phyloP scores from a whole-genome alignment of 1,139 yeast genomes.

The Protomyces lactucae-debilis region DNA sequence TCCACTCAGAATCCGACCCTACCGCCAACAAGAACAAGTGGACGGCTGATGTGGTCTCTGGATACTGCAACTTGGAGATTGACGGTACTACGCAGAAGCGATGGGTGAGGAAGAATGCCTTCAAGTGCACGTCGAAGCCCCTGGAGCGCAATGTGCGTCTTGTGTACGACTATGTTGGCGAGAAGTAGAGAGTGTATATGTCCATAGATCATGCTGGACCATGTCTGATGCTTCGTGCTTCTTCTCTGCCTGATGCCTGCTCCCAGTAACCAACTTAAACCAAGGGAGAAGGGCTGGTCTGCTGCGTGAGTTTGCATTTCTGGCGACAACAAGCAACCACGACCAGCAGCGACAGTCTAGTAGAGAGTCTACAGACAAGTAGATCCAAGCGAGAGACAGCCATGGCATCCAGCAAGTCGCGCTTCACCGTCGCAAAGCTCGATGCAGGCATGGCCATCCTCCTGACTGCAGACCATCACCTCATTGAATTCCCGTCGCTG shows the following conservation, averaged over 20 bases:
- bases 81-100: slow-evolving; percentile 19
- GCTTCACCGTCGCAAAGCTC: slow-evolving; percentile 82
- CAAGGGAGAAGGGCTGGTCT: not conserved
- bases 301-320: not conserved
- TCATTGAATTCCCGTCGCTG: slow-evolving; percentile 93
- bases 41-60: slow-evolving; percentile 13
- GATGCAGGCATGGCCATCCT: slow-evolving; percentile 91
- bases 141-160: slow-evolving; percentile 6
- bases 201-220: too few relatives aligned
- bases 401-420: slow-evolving; percentile 18
- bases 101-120: slow-evolving; percentile 6
- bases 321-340: too few relatives aligned
- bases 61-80: slow-evolving; percentile 13
- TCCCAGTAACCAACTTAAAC: too few relatives aligned
- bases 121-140: not conserved
- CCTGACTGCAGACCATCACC: slow-evolving; percentile 86
- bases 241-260: too few relatives aligned
- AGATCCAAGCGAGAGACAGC: not conserved
- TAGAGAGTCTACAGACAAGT: too few relatives aligned
- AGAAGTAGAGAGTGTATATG: not conserved
- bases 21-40: slow-evolving; percentile 20
- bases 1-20: slow-evolving; percentile 19
- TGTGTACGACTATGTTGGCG: slow-evolving; percentile 20
- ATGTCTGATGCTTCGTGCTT: too few relatives aligned
- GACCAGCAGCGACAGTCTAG: too few relatives aligned